Base-by-base conservation (phyloP, 1,284 basidiomycete genomes). In the Malassezia japonica region DNA sequence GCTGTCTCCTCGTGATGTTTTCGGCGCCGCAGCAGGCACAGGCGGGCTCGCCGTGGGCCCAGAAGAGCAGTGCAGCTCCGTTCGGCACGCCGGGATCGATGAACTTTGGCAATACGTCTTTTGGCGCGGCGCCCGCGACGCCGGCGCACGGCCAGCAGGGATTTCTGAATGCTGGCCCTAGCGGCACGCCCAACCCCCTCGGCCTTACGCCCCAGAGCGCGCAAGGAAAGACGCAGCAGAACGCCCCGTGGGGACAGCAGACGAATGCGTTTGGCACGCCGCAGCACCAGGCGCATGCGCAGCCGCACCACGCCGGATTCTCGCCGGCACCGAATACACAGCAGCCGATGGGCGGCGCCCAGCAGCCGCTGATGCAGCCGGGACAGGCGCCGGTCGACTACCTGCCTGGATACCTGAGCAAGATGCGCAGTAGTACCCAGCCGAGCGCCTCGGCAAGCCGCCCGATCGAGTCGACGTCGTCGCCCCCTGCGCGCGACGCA, bases 301-400 rank as follows among this genome's bases (percentile, higher is more conserved):
- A n/a, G n/a, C n/a, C n/a, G n/a, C 27, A 21, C 8, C 18, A 42
- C 24, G 18, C 20, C 7, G 8, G 13, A 4, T 44, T 20, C 24
- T 23, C 42, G 33, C 31, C 42, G 9, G 18, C 42, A 18, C 16
- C 29, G 10, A n/a, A n/a, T n/a, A n/a, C n/a, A n/a, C 42, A 32
- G 28, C 29, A 33, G 10, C 16, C 27, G 12, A 4, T 42, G 28
- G 18, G 15, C 15, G 33, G 16, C 21, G 43, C 43, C n/a, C 50
- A 47, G n/a, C 36, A 38, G 18, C 48, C 50, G 45, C 50, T 45
- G 5, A 38, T 48, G 46, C 43, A 45, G 45, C 34, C 29, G 20
- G 46, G 46, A n/a, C 51, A 48, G 39, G 51, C 46, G 33, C 51
- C 51, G 15, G 46, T 54, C 24, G n/a, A 39, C n/a, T 48, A 48